Evolutionary conservation across 495 filamentous ascomycete genomes (phyloP).

Genomic region (Penicilliopsis zonata): DNA sequence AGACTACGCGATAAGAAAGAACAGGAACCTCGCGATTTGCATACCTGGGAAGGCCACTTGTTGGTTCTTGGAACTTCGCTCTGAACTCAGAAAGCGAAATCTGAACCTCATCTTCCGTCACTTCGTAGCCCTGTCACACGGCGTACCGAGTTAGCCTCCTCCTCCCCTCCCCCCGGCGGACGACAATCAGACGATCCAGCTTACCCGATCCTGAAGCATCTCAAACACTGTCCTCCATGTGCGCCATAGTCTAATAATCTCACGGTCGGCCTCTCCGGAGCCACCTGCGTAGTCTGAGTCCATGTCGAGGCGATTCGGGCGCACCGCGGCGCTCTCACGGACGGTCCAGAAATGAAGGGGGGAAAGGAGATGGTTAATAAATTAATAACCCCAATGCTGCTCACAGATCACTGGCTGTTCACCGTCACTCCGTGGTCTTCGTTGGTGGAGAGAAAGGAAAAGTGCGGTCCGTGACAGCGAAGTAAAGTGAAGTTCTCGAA

Average conservation of each 20-base stretch:
- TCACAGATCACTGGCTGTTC: too few relatives aligned
- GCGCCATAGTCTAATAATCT: conserved; percentile 68
- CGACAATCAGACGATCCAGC: conserved; percentile 8
- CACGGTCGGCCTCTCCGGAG: conserved; percentile 48
- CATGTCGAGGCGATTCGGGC: conserved; percentile 20
- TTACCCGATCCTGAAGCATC: conserved; percentile 73
- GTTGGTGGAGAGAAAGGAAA: conserved; percentile 4
- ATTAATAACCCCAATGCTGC: too few relatives aligned
- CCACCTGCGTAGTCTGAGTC: conserved; percentile 38
- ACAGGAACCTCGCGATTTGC: too few relatives aligned
- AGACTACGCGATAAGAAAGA: too few relatives aligned
- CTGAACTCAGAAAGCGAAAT: conserved; percentile 70
- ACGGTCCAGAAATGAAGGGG: background rate
- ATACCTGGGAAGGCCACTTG: conserved; percentile 66
- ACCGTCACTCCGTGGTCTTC: background rate
- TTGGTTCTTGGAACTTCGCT: too few relatives aligned
- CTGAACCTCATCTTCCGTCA: conserved; percentile 77
- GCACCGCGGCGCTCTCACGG: conserved; percentile 4
- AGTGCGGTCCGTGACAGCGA: background rate
- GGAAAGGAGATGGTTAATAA: too few relatives aligned
- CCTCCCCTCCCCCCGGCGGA: too few relatives aligned
- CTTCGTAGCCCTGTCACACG: conserved; percentile 71
- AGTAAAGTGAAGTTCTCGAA: conserved; percentile 9
- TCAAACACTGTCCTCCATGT: conserved; percentile 79
- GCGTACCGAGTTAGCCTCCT: background rate